Evolutionary conservation across 768 basidiomycete genomes (phyloP).

Genomic region (Lentinula raphanica): DNA sequence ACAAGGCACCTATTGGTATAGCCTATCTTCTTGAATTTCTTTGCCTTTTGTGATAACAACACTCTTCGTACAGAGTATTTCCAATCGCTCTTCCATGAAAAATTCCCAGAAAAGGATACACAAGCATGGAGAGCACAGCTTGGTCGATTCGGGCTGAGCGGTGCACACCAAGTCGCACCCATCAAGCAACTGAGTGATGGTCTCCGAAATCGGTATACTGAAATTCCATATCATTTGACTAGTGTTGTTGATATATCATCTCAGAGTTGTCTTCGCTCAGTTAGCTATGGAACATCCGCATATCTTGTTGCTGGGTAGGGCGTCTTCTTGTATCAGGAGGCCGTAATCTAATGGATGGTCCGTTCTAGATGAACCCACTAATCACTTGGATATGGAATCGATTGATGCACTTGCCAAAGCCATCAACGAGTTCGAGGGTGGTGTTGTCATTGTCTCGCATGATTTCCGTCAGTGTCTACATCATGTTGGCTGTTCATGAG

Average conservation of each 20-base stretch:
- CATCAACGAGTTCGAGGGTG: conserved; percentile 96
- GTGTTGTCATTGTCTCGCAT: conserved; percentile 98
- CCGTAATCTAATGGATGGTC: neutral
- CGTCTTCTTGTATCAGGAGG: conserved; percentile 15
- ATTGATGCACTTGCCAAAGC: conserved; percentile 94
- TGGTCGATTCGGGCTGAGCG: conserved; percentile 93
- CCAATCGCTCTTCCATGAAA: conserved; percentile 68
- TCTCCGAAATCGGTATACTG: conserved; percentile 80
- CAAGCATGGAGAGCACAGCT: conserved; percentile 93
- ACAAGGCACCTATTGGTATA: conserved; percentile 55
- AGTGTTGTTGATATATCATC: neutral
- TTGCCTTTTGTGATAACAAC: conserved; percentile 9
- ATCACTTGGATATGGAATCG: conserved; percentile 96
- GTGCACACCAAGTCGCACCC: conserved; percentile 87
- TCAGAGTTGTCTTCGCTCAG: conserved; percentile 91
- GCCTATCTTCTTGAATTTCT: neutral
- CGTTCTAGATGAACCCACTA: conserved; percentile 81
- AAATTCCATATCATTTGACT: neutral
- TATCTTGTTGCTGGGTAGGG: conserved; percentile 72
- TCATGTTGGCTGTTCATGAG: neutral
- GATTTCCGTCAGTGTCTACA: conserved; percentile 81
- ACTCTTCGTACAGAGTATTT: conserved; percentile 70
- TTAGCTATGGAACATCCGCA: conserved; percentile 97
- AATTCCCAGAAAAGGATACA: conserved; percentile 91
- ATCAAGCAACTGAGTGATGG: conserved; percentile 96